Evolutionary conservation across 805 yeast species (phyloP).

Genomic region (Candida dajiaensis): DNA sequence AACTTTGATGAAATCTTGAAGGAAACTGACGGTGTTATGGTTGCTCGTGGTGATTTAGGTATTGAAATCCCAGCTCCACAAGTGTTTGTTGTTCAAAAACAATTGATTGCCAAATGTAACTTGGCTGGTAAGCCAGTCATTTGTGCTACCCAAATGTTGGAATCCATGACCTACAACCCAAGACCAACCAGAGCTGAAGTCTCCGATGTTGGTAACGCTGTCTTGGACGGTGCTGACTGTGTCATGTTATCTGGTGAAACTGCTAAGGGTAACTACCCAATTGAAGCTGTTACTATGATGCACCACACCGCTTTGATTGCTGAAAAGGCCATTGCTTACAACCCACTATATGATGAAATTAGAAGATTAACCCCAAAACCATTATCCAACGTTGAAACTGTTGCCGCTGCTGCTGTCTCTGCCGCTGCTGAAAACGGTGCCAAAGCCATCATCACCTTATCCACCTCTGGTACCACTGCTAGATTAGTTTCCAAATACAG

Average conservation of each 20-base stretch:
- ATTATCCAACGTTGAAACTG: constrained; percentile 90
- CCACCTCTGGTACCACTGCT: constrained; percentile 93
- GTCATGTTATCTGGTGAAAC: constrained; percentile 99
- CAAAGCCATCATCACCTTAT: constrained; percentile 92
- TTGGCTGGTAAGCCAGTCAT: constrained; percentile 99
- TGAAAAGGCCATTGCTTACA: constrained; percentile 93
- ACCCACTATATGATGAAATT: constrained; percentile 76
- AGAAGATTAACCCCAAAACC: constrained; percentile 83
- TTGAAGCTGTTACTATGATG: constrained; percentile 98
- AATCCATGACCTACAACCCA: constrained; percentile 99
- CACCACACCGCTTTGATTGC: constrained; percentile 95
- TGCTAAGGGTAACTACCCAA: constrained; percentile 98
- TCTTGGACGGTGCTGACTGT: constrained; percentile 99
- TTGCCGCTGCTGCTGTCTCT: constrained; percentile 94
- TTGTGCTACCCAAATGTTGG: constrained; percentile 99
- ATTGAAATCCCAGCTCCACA: constrained; percentile 99
- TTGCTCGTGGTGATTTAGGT: constrained; percentile 99
- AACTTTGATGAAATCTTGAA: constrained; percentile 93
- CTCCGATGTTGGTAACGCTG: constrained; percentile 98
- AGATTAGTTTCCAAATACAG: constrained; percentile 96
- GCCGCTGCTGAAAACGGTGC: constrained; percentile 96
- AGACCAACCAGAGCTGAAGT: constrained; percentile 99
- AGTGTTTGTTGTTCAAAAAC: constrained; percentile 98
- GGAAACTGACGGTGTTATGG: constrained; percentile 99
- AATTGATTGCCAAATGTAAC: constrained; percentile 98